Base-by-base conservation (phyloP, 768 basidiomycete genomes). In the Boletus rufocinnamomeus region DNA sequence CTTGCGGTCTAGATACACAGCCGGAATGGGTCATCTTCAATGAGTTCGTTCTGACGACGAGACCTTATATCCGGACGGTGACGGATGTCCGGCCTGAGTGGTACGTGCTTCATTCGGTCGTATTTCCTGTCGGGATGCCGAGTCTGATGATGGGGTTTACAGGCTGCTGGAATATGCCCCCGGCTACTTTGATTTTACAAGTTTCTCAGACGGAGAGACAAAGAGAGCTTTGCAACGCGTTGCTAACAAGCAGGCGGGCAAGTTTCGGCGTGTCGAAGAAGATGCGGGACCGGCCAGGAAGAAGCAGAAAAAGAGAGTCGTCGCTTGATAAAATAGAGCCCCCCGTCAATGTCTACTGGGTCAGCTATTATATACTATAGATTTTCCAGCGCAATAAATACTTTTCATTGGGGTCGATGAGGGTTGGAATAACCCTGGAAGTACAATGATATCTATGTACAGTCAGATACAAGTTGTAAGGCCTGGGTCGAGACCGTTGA, bases 11-110 rank as follows among this genome's bases (percentile, higher is more conserved):
- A 47, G 91, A 93, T 61, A 84, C 84, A 13, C 87, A 88, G 57
- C 95, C 95, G 3, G 93, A 95, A 65, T 95, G 93, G 94, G 92
- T 95, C 4, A 71, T 92, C 10, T 95, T 90, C 79, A 93, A 95
- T 68, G 95, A 96, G 75, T 99, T 98, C 65, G 93, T 98, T 11
- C 75, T 98, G 63, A 98, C 95, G 8, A 91, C 92, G 7, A 76
- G 87, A 49, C 87, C 83, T 59, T 98, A 89, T 68, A 95, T 99
- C 68, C 86, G 97, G 30, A 96, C 92, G 0, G 93, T 96, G 21
- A 87, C 95, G 0, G 93, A 94, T 54, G 82, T 96, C 55, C 79
- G 82, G 68, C 82, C 89, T 3, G 94, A 96, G 67, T 98, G 97
- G 94, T 92, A 69, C 45, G 80, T 75, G 9, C 13, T 51, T 40